phyloP scores from a whole-genome alignment of 1,284 basidiomycete genomes.

The Leucoagaricus sp. region DNA sequence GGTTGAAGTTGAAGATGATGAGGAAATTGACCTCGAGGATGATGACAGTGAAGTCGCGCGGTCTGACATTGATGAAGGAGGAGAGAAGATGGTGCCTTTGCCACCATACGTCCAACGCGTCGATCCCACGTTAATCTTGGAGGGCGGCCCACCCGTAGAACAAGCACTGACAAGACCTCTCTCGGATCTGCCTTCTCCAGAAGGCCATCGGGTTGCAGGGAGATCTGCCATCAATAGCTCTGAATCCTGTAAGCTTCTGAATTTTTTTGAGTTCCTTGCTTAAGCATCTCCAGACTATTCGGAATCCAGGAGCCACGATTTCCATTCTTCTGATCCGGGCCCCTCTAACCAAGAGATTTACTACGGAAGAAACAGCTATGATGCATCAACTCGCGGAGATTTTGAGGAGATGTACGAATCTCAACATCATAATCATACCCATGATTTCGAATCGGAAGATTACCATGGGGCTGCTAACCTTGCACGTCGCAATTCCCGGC shows the following conservation, averaged over 20 bases:
- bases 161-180: neutral
- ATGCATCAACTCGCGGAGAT: neutral
- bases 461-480: slow-evolving; percentile 3
- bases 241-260: neutral
- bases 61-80: slow-evolving; percentile 14
- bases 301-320: neutral
- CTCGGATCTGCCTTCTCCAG: neutral
- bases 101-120: slow-evolving; percentile 8
- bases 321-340: neutral
- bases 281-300: neutral
- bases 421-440: neutral
- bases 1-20: neutral
- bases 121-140: neutral
- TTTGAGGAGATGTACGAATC: neutral
- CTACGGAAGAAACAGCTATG: neutral
- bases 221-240: neutral
- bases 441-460: slow-evolving; percentile 10
- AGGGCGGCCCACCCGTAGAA: slow-evolving; percentile 2
- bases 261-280: neutral
- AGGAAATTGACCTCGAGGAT: neutral
- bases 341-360: neutral
- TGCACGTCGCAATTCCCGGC: slow-evolving; percentile 6
- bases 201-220: neutral
- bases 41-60: slow-evolving; percentile 1
- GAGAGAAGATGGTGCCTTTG: slow-evolving; percentile 7